phyloP scores from a whole-genome alignment of 768 basidiomycete genomes.

The Mycena albidolilacea region DNA sequence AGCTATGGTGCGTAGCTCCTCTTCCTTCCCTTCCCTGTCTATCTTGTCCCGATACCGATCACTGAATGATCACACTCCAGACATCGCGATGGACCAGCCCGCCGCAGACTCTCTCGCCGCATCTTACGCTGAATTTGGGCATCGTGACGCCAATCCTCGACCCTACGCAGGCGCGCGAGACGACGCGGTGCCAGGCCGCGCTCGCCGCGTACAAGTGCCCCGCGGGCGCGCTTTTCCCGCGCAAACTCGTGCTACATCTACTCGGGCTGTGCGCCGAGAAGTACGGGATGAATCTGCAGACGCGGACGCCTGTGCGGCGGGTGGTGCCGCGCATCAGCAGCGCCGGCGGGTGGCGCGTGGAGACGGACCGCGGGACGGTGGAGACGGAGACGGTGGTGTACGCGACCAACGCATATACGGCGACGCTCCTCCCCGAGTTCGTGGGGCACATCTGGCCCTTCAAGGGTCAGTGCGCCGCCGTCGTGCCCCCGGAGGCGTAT shows the following conservation, averaged over 20 bases:
- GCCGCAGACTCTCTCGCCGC: constrained; percentile 41
- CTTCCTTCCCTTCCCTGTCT: too few species aligned
- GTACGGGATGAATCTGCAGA: constrained; percentile 49
- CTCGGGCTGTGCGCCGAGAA: constrained; percentile 40
- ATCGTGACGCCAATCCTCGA: constrained; percentile 46
- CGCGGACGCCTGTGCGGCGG: constrained; percentile 42
- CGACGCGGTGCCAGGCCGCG: constrained; percentile 29
- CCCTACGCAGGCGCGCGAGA: constrained; percentile 40
- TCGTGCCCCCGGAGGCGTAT: constrained; percentile 44
- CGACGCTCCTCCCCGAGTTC: constrained; percentile 52
- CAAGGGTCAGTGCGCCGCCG: constrained; percentile 40
- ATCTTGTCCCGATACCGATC: too few species aligned
- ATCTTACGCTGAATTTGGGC: constrained; percentile 42
- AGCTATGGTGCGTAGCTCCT: constrained; percentile 39
- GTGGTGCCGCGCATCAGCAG: constrained; percentile 2
- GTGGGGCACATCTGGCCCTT: constrained; percentile 44
- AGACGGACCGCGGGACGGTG: constrained; percentile 55
- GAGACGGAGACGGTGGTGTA: constrained; percentile 54
- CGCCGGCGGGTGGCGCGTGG: constrained; percentile 42
- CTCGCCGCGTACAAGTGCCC: constrained; percentile 35
- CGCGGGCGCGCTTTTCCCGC: constrained; percentile 41
- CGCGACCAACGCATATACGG: constrained; percentile 64
- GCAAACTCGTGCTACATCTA: constrained; percentile 42
- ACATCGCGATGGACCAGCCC: constrained; percentile 40
- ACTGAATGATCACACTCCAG: not conserved